Conservation (phyloP, 306 rosid genomes). For the Hylodesmum podocarpum region DNA sequence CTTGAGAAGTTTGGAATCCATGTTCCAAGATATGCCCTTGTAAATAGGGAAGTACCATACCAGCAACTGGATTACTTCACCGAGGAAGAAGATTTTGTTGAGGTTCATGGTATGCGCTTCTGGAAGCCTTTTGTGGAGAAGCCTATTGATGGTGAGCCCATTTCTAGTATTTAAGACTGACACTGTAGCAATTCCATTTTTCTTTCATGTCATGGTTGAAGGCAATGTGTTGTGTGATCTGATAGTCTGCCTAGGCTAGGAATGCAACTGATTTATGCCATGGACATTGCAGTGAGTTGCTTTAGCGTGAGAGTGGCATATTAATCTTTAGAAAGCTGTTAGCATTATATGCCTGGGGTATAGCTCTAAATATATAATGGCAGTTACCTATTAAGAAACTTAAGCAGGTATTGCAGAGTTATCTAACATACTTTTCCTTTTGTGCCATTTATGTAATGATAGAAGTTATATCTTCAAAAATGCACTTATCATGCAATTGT, state of each 20-base stretch:
- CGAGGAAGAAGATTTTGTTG: constrained; percentile 95
- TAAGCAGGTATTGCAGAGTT: constrained; percentile 1
- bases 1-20: constrained; percentile 82
- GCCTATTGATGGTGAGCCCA: constrained; percentile 84
- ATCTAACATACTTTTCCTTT: constrained; percentile 2
- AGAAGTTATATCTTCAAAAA: neutral
- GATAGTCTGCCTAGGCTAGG: constrained; percentile 4
- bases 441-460: constrained; percentile 5
- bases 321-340: neutral
- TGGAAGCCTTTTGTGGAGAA: constrained; percentile 99
- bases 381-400: neutral
- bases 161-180: constrained; percentile 16
- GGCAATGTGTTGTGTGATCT: constrained; percentile 12
- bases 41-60: constrained; percentile 76
- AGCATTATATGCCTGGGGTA: neutral
- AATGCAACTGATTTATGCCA: neutral
- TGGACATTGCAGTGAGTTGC: constrained; percentile 6
- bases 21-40: constrained; percentile 94
- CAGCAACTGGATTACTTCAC: constrained; percentile 80
- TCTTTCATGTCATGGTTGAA: constrained; percentile 4
- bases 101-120: constrained; percentile 86
- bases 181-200: constrained; percentile 7
- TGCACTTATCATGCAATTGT: neutral
- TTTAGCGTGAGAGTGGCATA: constrained; percentile 2
- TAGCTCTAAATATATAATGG: constrained; percentile 4